A percentile compares a stretch with the other conserved stretches of the same genome.
These are phyloP conservation scores for Raphidocelis subcapitata DNA, from an alignment of 139 green algal genomes.

Conservation along the genomic window DNA sequence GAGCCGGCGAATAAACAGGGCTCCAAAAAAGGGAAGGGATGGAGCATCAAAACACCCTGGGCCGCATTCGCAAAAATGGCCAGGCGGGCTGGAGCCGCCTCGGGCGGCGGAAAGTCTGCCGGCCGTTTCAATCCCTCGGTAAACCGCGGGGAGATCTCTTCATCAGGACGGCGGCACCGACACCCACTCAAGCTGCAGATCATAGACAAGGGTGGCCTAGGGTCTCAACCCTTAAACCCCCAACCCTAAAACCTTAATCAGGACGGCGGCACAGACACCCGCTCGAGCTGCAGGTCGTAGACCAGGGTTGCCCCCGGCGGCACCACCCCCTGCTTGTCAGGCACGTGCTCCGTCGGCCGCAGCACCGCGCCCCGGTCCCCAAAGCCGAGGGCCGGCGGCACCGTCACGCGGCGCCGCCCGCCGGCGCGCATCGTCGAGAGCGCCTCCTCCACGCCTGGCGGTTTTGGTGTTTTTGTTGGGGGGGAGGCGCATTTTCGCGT, in stretches of 20 bases:
- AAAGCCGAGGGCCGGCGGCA: constrained; percentile 77
- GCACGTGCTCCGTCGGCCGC: constrained; percentile 69
- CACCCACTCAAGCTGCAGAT: constrained; percentile 70
- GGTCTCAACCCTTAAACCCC: too few relatives aligned
- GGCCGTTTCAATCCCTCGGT: too few relatives aligned
- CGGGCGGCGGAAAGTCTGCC: too few relatives aligned
- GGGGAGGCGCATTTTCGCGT: too few relatives aligned
- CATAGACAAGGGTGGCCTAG: constrained; percentile 72
- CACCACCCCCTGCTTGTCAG: constrained; percentile 73
- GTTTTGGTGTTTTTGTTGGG: too few relatives aligned
- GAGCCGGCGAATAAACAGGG: too few relatives aligned
- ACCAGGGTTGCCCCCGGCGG: constrained; percentile 61
- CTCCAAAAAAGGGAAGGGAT: too few relatives aligned
- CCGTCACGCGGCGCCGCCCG: constrained; percentile 60
- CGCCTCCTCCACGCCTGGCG: constrained; percentile 62
- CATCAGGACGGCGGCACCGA: constrained; percentile 74
- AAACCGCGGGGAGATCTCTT: too few relatives aligned
- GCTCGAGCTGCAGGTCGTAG: constrained; percentile 75
- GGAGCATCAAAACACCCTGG: too few relatives aligned
- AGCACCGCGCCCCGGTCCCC: constrained; percentile 64
- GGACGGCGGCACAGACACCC: constrained; percentile 79
- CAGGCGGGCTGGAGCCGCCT: too few relatives aligned
- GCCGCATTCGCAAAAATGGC: too few relatives aligned
- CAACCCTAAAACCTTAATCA: constrained; percentile 5
- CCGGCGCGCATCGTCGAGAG: constrained; percentile 75